Evolutionary conservation across 2,329 filamentous ascomycete species (phyloP), one percentile per base, ranked within the genome.

Genomic region (Fusarium sp.): DNA sequence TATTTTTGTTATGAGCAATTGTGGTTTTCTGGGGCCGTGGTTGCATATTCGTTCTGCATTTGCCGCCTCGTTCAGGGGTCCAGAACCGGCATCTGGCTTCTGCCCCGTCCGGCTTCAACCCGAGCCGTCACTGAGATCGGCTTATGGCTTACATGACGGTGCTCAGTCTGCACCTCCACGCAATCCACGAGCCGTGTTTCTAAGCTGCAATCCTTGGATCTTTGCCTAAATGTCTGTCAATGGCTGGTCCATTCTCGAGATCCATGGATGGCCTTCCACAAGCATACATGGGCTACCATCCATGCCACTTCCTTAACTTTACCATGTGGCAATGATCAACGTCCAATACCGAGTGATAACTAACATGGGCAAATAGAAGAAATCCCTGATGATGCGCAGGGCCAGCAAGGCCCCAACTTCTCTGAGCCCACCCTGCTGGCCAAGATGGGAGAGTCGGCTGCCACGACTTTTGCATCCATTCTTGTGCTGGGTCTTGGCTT

Each of bases 401-500:
- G 53, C 18, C 57, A 61, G 25, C 49, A 62, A 60, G 50, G 33
- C 4, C 46, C 53, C 6, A 66, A 50, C 11, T 56, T 38, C 42
- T 68, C 71, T 31, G 55, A 81, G 55, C 78, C 79, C 18, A 78
- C 81, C 1, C 70, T 87, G 9, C 71, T 81, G 3, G 79, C 82
- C 38, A 92, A 90, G 76, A 92, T 93, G 88, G 80, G 89, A 58
- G 92, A 95, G 78, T 84, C 90, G 6, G 91, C 91, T 2, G 89
- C 89, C 8, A 93, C 92, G 0, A 93, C 91, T 0, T 85, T 93
- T 64, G 90, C 91, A 25, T 93, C 90, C 20, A 90, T 95, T 61
- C 72, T 90, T 10, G 87, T 95, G 14, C 81, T 95, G 31, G 92
- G 89, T 72, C 82, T 85, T 16, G 88, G 86, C 29, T 90, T 90